Evolutionary conservation across 208 protist genomes (phyloP), one percentile per base, ranked within the genome.

Genomic region (Acanthamoeba castellanii): DNA sequence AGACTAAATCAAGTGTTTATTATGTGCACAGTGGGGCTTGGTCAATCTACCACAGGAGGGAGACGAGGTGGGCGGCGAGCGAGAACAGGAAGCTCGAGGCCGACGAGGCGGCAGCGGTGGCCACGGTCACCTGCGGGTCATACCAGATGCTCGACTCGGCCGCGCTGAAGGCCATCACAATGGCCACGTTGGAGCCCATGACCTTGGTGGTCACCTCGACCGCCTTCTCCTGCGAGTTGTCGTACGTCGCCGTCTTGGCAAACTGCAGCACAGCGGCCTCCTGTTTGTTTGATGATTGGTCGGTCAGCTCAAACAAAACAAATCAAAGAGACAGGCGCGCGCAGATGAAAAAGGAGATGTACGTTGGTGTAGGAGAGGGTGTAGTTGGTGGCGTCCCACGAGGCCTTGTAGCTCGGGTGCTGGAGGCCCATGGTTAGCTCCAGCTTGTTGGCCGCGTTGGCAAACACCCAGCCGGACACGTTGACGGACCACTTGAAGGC

Each of bases 331-430:
- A 18, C 20, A 16, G 20, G 9, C 20, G 18, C 2, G n/a, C 64
- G 14, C 4, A 70, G n/a, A 14, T 32, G 64, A 18, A 18, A 42
- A 8, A 3, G 11, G 6, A 30, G 5, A 45, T 30, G 11, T 78
- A 45, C 70, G n/a, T 25, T 25, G 25, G 70, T 9, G 30, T 78
- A 78, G 32, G 70, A 78, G 70, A 78, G 70, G 13, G 70, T 78
- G 70, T 47, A 45, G 32, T 34, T 78, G 11, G 6, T 8, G 70
- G 70, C 70, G 70, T 78, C 37, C 70, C 70, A 78, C 32, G n/a
- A 47, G 70, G 70, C 70, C 70, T 78, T 78, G 70, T 47, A 45
- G 70, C 70, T 78, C n/a, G 70, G 70, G 70, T 78, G 70, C 70
- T 47, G 70, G 70, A 78, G 70, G 11, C 70, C 70, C 6, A 78